phyloP scores from a whole-genome alignment of 2,329 filamentous ascomycete species.

The Colletotrichum sp. region DNA sequence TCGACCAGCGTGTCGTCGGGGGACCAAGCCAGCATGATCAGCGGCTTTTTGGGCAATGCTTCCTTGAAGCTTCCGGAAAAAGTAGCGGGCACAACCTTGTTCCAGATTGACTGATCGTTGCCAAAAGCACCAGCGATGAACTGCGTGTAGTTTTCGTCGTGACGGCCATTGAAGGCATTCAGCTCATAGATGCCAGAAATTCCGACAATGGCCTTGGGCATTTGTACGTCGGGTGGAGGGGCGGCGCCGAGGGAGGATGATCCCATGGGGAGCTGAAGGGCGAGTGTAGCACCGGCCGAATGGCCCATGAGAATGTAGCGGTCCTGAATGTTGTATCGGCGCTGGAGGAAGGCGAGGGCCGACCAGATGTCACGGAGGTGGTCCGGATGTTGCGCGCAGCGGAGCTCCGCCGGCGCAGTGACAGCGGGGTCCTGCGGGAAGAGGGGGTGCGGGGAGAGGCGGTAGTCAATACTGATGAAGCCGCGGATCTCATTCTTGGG shows the following conservation, averaged over 20 bases:
- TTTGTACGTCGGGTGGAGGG: constrained; percentile 30
- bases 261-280: constrained; percentile 63
- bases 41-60: constrained; percentile 37
- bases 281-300: constrained; percentile 67
- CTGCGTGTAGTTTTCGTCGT: constrained; percentile 54
- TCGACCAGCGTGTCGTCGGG: constrained; percentile 56
- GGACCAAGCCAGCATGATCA: constrained; percentile 50
- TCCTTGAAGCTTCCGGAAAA: constrained; percentile 45
- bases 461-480: constrained; percentile 69
- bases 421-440: constrained; percentile 38
- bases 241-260: constrained; percentile 30
- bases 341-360: constrained; percentile 54
- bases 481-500: constrained; percentile 52
- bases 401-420: constrained; percentile 29
- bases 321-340: constrained; percentile 49
- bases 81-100: constrained; percentile 57
- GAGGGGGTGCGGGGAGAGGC: constrained; percentile 59
- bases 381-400: constrained; percentile 60
- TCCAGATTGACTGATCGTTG: constrained; percentile 53
- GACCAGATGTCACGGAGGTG: constrained; percentile 63
- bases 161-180: constrained; percentile 52
- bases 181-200: constrained; percentile 73
- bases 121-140: constrained; percentile 70
- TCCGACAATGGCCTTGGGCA: constrained; percentile 61
- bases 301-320: constrained; percentile 66